Evolutionary conservation across 2,329 filamentous ascomycete species (phyloP).

Genomic region (Nakataea oryzae): DNA sequence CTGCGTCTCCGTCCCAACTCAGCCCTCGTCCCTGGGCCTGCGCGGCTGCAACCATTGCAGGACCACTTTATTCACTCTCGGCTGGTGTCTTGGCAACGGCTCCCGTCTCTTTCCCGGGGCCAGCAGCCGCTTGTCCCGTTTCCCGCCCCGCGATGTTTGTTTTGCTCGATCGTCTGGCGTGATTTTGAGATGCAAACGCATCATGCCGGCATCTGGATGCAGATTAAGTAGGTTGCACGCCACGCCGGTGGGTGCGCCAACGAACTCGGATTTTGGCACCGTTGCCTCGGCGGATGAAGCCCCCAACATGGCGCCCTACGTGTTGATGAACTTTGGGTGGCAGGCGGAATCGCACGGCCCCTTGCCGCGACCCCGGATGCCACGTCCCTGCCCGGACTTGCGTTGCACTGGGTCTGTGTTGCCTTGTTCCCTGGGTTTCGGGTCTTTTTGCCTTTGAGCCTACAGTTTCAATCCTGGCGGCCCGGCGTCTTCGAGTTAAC

Average conservation of each 20-base stretch:
- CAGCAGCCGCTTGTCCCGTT: background rate
- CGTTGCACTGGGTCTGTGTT: no score
- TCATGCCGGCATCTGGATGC: no score
- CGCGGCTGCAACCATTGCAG: no score
- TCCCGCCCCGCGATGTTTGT: background rate
- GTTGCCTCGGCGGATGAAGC: background rate
- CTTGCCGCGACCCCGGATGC: background rate
- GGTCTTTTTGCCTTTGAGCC: background rate
- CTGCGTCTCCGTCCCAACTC: background rate
- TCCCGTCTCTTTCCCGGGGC: background rate
- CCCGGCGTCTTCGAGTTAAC: background rate
- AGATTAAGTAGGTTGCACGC: background rate
- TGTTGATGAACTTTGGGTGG: background rate
- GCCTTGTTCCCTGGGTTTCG: no score
- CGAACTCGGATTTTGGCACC: background rate
- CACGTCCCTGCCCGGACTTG: background rate
- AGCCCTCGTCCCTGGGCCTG: background rate
- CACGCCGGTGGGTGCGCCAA: no score
- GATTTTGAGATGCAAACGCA: background rate
- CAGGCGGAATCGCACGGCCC: background rate
- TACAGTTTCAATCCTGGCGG: background rate
- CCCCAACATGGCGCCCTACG: background rate
- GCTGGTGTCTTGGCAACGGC: background rate
- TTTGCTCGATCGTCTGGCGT: background rate
- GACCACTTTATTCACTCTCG: background rate